These are phyloP conservation scores for Ogataea polymorpha DNA, from an alignment of 805 yeast species.

Conservation along the genomic window DNA sequence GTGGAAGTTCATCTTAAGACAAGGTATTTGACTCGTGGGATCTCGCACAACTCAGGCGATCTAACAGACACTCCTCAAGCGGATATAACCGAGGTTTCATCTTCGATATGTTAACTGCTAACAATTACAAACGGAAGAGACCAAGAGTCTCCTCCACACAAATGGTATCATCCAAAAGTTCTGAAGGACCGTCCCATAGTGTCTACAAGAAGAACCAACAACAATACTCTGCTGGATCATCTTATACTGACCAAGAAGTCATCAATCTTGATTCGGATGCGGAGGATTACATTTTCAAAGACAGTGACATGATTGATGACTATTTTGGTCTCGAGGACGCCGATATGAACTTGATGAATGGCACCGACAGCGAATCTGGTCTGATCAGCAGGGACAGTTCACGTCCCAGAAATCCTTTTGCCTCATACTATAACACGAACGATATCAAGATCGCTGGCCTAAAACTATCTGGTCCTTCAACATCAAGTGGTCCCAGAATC, in stretches of 20 bases:
- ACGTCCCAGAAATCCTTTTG: slow-evolving; percentile 17
- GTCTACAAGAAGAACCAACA: slow-evolving; percentile 29
- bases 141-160: slow-evolving; percentile 32
- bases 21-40: background rate
- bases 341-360: slow-evolving; percentile 13
- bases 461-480: slow-evolving; percentile 12
- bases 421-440: slow-evolving; percentile 16
- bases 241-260: slow-evolving; percentile 25
- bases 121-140: slow-evolving; percentile 34
- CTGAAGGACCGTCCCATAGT: slow-evolving; percentile 2
- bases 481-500: slow-evolving; percentile 3
- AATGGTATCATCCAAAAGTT: slow-evolving; percentile 7
- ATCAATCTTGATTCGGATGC: slow-evolving; percentile 42
- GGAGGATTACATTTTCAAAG: slow-evolving; percentile 33
- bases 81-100: background rate
- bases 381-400: slow-evolving; percentile 1
- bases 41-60: too few species aligned
- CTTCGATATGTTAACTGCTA: slow-evolving; percentile 27
- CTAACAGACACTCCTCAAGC: too few species aligned
- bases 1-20: background rate
- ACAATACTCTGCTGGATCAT: slow-evolving; percentile 13
- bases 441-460: slow-evolving; percentile 18
- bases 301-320: slow-evolving; percentile 10
- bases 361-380: slow-evolving; percentile 9
- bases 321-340: slow-evolving; percentile 17